phyloP scores from a whole-genome alignment of 306 rosid species.

The Adenanthera pavonina region DNA sequence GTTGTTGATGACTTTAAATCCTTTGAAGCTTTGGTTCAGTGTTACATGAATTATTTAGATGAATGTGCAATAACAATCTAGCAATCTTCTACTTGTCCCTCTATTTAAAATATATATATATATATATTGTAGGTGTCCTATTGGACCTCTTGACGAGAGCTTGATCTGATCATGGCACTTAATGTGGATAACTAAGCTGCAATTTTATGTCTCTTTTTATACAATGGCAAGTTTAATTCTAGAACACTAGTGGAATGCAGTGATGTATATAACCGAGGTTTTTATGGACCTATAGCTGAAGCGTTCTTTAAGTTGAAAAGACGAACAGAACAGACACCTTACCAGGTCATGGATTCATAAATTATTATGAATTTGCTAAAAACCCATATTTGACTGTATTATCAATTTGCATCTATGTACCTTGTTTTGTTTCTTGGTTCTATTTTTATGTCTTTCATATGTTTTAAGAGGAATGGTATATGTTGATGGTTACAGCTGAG shows the following conservation, averaged over 20 bases:
- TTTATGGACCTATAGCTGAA: not conserved
- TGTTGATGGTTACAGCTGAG: slow-evolving; percentile 62
- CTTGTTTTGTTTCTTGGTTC: not conserved
- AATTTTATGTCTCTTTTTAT: not conserved
- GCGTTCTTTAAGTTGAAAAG: not conserved
- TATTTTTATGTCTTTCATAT: slow-evolving; percentile 6
- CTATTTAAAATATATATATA: not conserved
- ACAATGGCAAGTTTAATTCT: not conserved
- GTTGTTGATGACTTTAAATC: not conserved
- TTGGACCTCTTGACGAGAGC: not conserved
- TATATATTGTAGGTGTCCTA: not conserved
- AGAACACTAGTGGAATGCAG: not conserved
- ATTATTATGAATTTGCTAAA: slow-evolving; percentile 26
- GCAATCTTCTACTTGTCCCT: not conserved
- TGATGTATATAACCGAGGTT: not conserved
- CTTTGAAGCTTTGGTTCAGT: not conserved
- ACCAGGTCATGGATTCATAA: slow-evolving; percentile 8
- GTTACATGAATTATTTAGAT: not conserved
- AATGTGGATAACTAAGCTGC: not conserved
- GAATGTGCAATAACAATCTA: not conserved
- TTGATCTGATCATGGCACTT: not conserved
- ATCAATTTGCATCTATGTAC: not conserved
- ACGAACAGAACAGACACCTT: not conserved
- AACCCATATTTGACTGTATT: not conserved
- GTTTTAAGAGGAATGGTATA: slow-evolving; percentile 4